Evolutionary conservation across 768 basidiomycete genomes (phyloP).

Genomic region (Tulasnella sp.): DNA sequence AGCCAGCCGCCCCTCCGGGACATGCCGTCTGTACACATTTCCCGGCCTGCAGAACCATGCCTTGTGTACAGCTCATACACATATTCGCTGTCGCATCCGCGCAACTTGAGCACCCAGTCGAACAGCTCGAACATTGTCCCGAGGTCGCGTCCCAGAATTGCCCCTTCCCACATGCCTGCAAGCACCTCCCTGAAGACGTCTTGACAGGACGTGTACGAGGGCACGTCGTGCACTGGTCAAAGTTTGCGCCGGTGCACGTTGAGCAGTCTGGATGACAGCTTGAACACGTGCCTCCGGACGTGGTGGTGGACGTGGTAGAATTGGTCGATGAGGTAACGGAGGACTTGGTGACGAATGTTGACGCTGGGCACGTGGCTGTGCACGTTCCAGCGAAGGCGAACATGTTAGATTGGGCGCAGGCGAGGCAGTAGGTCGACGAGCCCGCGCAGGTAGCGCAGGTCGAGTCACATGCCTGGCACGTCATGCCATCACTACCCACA

Average conservation of each 20-base stretch:
- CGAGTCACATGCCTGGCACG: slow-evolving; percentile 66
- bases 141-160: slow-evolving; percentile 64
- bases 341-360: slow-evolving; percentile 40
- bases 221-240: slow-evolving; percentile 71
- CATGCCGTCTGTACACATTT: slow-evolving; percentile 57
- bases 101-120: slow-evolving; percentile 69
- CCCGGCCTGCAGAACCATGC: slow-evolving; percentile 49
- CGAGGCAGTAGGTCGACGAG: slow-evolving; percentile 57
- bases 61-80: slow-evolving; percentile 63
- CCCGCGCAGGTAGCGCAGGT: slow-evolving; percentile 65
- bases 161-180: slow-evolving; percentile 60
- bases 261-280: slow-evolving; percentile 81
- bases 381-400: slow-evolving; percentile 67
- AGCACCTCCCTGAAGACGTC: slow-evolving; percentile 53
- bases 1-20: slow-evolving; percentile 35
- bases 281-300: slow-evolving; percentile 51
- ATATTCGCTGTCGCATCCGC: slow-evolving; percentile 52
- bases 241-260: slow-evolving; percentile 66
- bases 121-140: slow-evolving; percentile 53
- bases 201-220: slow-evolving; percentile 53
- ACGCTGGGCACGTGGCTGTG: slow-evolving; percentile 61
- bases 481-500: slow-evolving; percentile 53
- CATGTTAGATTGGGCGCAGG: slow-evolving; percentile 49
- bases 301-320: background rate
- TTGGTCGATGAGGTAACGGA: background rate